Conservation (phyloP, 306 rosid species). For the Lathyrus aphaca region DNA sequence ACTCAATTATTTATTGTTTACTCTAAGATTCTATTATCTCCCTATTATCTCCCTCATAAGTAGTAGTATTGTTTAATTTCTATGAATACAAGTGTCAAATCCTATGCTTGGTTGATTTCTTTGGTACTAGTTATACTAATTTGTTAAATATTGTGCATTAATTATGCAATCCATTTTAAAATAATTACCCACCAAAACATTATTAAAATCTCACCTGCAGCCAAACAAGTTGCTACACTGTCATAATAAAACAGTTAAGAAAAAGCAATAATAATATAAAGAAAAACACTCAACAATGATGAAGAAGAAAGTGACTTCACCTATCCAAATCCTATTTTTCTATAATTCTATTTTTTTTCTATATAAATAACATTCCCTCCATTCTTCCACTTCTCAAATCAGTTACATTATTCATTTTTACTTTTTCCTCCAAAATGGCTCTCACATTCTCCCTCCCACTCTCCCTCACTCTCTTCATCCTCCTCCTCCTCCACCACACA, state of each 20-base stretch:
- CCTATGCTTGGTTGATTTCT: neutral
- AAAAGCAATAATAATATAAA: neutral
- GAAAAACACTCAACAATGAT: constrained; percentile 25
- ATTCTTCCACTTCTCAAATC: neutral
- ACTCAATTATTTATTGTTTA: too few species aligned
- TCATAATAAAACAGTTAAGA: neutral
- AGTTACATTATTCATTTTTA: neutral
- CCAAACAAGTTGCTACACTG: constrained; percentile 35
- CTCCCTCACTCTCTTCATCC: neutral
- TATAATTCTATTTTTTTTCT: neutral
- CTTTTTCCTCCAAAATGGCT: constrained; percentile 44
- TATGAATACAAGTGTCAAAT: neutral
- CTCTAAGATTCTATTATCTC: too few species aligned
- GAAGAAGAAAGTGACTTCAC: constrained; percentile 12
- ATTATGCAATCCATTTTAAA: neutral
- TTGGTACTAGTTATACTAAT: neutral
- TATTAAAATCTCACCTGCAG: constrained; percentile 41
- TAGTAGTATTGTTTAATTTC: neutral
- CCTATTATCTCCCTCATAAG: too few species aligned
- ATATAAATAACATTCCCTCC: constrained; percentile 40
- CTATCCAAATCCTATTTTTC: constrained; percentile 18
- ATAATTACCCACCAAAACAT: constrained; percentile 33
- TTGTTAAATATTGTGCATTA: constrained; percentile 24
- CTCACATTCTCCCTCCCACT: constrained; percentile 17
- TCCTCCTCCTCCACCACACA: constrained; percentile 27